phyloP scores from a whole-genome alignment of 2,329 filamentous ascomycete genomes.

The Botrytis byssoidea region DNA sequence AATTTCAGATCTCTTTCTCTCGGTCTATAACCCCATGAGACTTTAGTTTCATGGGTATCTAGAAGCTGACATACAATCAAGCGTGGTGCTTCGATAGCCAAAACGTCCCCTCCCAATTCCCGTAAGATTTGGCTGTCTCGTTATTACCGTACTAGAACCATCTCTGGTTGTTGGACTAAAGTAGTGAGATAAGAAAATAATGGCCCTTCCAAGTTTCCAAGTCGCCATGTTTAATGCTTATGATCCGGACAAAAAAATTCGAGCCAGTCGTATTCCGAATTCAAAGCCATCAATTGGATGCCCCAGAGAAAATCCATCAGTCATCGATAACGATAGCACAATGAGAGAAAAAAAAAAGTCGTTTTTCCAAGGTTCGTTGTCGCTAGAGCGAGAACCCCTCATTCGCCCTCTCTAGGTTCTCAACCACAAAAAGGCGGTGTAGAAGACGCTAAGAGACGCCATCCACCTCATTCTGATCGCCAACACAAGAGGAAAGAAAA shows the following conservation, averaged over 20 bases:
- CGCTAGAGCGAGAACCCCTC: constrained; percentile 11
- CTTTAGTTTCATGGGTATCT: constrained; percentile 4
- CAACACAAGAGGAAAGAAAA: constrained; percentile 21
- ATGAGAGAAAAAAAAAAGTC: not conserved
- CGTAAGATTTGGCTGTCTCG: not conserved
- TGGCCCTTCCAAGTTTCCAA: not conserved
- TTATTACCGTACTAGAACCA: not conserved
- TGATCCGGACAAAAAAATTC: not conserved
- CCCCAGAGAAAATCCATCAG: not conserved
- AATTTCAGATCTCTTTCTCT: not conserved
- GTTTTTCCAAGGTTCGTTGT: constrained; percentile 16
- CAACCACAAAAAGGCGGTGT: constrained; percentile 31
- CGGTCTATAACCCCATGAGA: not conserved
- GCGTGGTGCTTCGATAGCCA: constrained; percentile 18
- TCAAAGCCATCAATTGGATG: not conserved
- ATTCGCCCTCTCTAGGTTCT: constrained; percentile 10
- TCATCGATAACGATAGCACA: constrained; percentile 7
- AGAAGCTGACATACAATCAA: constrained; percentile 9
- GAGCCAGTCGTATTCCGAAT: not conserved
- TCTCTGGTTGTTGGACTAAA: not conserved
- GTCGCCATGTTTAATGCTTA: not conserved
- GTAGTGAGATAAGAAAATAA: constrained; percentile 9
- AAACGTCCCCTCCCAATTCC: not conserved
- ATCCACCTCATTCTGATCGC: constrained; percentile 20
- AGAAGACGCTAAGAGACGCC: constrained; percentile 29